Evolutionary conservation across 306 rosid species (phyloP).

Genomic region (Rosa chinensis): DNA sequence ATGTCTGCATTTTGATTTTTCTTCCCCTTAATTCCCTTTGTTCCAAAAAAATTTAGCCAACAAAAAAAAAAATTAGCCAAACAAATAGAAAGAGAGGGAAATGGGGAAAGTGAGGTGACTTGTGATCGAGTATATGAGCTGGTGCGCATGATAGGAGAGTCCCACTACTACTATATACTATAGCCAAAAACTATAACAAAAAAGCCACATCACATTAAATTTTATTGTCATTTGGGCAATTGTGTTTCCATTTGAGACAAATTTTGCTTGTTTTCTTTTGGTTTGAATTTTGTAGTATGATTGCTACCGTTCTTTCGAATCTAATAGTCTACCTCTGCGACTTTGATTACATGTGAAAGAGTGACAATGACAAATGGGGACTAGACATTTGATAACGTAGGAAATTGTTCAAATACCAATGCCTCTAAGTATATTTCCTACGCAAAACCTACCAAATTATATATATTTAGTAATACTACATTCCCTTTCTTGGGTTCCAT

Average conservation of each 20-base stretch:
- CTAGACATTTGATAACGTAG: neutral
- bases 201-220: neutral
- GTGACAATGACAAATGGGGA: neutral
- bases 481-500: slow-evolving; percentile 12
- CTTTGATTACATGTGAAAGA: neutral
- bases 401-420: neutral
- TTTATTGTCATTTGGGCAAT: neutral
- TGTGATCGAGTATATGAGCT: slow-evolving; percentile 47
- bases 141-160: slow-evolving; percentile 56
- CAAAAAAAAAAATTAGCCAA: neutral
- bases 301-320: neutral
- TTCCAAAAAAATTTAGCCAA: neutral
- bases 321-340: neutral
- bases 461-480: slow-evolving; percentile 12
- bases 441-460: neutral
- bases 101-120: neutral
- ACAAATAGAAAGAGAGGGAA: neutral
- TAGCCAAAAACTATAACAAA: neutral
- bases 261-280: neutral
- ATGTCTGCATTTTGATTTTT: neutral
- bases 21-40: neutral
- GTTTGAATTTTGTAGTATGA: neutral
- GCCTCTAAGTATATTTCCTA: neutral
- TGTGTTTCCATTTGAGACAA: neutral
- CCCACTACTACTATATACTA: neutral